Conservation (phyloP, 768 basidiomycete genomes). For the Amanita exitialis region DNA sequence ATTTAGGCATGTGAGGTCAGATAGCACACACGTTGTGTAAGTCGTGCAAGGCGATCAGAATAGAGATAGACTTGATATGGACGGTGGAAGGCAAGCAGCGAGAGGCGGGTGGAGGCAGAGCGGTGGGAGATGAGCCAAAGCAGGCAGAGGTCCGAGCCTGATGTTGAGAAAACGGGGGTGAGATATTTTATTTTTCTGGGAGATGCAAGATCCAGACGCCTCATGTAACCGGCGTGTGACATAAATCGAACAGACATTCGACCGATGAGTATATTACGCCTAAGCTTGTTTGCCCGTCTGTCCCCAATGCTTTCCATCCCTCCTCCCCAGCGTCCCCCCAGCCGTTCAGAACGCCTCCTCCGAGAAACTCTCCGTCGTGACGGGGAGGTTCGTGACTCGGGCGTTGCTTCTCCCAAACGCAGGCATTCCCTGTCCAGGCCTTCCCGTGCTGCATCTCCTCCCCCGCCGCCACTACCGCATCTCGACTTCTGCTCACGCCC, state of each 20-base stretch:
- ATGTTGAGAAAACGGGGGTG: not conserved
- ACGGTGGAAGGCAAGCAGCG: not conserved
- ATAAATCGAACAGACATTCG: not conserved
- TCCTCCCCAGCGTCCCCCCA: slow-evolving; percentile 27
- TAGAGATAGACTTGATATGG: not conserved
- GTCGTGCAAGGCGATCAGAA: not conserved
- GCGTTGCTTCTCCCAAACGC: not conserved
- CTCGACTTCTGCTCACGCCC: slow-evolving; percentile 1
- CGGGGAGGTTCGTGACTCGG: slow-evolving; percentile 18
- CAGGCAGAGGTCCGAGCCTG: not conserved
- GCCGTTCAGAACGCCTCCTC: slow-evolving; percentile 45
- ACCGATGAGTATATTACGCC: not conserved
- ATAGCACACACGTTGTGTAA: not conserved
- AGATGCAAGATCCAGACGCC: not conserved
- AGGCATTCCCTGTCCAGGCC: not conserved
- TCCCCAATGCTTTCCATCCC: not conserved
- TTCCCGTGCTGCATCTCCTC: slow-evolving; percentile 10
- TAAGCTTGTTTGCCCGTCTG: not conserved
- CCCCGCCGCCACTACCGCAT: slow-evolving; percentile 6
- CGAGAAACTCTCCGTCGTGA: slow-evolving; percentile 44
- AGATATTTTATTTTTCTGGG: not conserved
- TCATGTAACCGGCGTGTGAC: slow-evolving; percentile 5
- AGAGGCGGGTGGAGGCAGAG: not conserved
- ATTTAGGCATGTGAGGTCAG: no score
- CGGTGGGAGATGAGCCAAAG: not conserved